A percentile compares a stretch with the other conserved stretches of the same genome.
phyloP scores from a whole-genome alignment of 75 land plant genomes.

The Sequoiadendron giganteum region DNA sequence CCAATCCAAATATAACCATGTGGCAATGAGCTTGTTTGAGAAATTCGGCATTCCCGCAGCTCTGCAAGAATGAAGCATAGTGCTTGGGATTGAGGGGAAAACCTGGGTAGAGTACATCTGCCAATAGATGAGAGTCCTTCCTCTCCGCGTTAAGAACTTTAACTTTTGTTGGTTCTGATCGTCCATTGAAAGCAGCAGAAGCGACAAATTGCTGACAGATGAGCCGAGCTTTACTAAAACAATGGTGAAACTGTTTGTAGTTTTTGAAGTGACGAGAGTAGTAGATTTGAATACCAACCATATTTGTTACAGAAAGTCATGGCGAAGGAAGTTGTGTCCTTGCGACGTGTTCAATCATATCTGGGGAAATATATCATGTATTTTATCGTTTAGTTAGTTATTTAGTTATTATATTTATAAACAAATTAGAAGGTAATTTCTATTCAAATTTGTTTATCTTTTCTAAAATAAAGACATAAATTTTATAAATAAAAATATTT shows the following conservation, averaged over 20 bases:
- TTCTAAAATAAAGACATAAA: no score
- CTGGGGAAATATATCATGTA: not conserved
- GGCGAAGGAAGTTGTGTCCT: not conserved
- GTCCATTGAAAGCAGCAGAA: not conserved
- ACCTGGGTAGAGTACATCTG: not conserved
- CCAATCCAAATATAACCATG: not conserved
- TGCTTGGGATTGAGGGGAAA: not conserved
- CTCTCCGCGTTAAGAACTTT: not conserved
- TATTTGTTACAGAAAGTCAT: not conserved
- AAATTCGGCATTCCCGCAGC: not conserved
- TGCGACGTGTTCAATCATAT: not conserved
- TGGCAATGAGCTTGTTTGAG: not conserved
- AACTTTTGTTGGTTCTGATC: not conserved
- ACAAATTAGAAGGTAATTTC: no score
- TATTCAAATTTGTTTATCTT: no score
- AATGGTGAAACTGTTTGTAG: not conserved
- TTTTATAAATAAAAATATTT: no score
- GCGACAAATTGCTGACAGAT: not conserved
- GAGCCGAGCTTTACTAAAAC: not conserved
- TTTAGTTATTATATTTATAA: no score
- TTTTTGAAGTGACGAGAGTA: not conserved
- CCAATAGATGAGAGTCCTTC: not conserved
- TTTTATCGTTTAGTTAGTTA: no score
- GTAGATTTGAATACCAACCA: not conserved
- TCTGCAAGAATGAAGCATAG: not conserved